phyloP scores from a whole-genome alignment of 2,329 filamentous ascomycete genomes.

The Helotiales sp. region DNA sequence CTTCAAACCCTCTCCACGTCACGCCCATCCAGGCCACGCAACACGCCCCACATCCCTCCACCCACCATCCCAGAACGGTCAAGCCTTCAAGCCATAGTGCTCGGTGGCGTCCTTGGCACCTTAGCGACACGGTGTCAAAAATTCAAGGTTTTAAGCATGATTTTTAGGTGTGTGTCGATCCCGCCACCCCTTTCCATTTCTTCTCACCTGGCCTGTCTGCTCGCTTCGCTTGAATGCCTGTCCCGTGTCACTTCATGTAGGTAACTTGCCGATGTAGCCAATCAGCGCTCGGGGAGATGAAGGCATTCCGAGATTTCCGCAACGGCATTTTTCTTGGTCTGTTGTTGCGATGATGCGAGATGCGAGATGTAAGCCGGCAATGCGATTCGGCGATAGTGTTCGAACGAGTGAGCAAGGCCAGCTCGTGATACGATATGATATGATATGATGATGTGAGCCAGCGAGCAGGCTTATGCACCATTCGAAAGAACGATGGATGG shows the following conservation, averaged over 20 bases:
- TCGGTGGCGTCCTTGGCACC: slow-evolving; percentile 21
- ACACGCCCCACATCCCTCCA: not conserved
- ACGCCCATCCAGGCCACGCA: slow-evolving; percentile 2
- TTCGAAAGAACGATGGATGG: no score
- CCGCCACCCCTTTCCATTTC: slow-evolving; percentile 10
- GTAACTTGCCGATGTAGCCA: not conserved
- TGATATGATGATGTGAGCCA: not conserved
- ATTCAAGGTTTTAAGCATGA: slow-evolving; percentile 31
- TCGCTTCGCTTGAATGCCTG: not conserved
- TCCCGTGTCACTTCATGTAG: not conserved
- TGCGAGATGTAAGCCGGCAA: no score
- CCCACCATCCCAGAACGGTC: not conserved
- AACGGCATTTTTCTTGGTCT: no score
- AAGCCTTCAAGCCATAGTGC: slow-evolving; percentile 4
- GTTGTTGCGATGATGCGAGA: not conserved
- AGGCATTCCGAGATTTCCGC: not conserved
- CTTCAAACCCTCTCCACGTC: not conserved
- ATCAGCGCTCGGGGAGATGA: not conserved
- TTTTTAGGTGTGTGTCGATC: slow-evolving; percentile 30
- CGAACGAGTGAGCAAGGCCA: not conserved
- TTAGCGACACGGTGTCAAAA: slow-evolving; percentile 25
- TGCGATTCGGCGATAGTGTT: not conserved
- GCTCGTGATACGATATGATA: no score
- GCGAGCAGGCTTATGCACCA: no score
- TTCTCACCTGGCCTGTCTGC: not conserved